Percentiles rank a stretch among this genome's conserved stretches.
Evolutionary conservation across 805 yeast genomes (phyloP).

Genomic region (Barnettozyma pratensis): DNA sequence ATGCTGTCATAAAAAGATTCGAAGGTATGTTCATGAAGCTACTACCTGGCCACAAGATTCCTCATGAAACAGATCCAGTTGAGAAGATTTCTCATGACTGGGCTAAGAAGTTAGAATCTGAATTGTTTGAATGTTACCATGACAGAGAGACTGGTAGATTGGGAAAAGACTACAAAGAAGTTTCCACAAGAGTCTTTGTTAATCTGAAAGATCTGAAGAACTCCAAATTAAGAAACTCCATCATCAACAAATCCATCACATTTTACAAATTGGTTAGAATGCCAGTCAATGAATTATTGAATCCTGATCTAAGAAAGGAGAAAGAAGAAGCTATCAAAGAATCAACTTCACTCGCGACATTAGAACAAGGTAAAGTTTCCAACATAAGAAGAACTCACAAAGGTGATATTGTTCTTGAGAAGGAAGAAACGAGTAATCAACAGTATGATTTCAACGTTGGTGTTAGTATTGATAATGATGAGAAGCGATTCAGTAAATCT

Average conservation of each 20-base stretch:
- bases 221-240: conserved; percentile 50
- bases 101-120: conserved; percentile 49
- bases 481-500: conserved; percentile 17
- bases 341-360: conserved; percentile 60
- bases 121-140: conserved; percentile 36
- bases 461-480: conserved; percentile 20
- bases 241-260: conserved; percentile 48
- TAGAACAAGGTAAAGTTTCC: conserved; percentile 56
- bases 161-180: conserved; percentile 47
- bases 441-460: conserved; percentile 28
- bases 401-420: conserved; percentile 80
- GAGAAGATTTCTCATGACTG: conserved; percentile 37
- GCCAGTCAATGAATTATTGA: conserved; percentile 70
- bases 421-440: conserved; percentile 27
- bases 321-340: conserved; percentile 70
- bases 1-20: conserved; percentile 45
- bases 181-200: conserved; percentile 61
- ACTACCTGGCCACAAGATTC: conserved; percentile 27
- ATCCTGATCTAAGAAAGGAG: conserved; percentile 65
- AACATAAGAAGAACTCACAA: conserved; percentile 76
- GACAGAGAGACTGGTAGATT: conserved; percentile 20
- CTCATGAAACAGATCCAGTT: conserved; percentile 27
- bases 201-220: conserved; percentile 54
- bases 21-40: conserved; percentile 43
- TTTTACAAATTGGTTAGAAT: conserved; percentile 56